Evolutionary conservation across 257 asterid species (phyloP).

Genomic region (Solanum sitiens): DNA sequence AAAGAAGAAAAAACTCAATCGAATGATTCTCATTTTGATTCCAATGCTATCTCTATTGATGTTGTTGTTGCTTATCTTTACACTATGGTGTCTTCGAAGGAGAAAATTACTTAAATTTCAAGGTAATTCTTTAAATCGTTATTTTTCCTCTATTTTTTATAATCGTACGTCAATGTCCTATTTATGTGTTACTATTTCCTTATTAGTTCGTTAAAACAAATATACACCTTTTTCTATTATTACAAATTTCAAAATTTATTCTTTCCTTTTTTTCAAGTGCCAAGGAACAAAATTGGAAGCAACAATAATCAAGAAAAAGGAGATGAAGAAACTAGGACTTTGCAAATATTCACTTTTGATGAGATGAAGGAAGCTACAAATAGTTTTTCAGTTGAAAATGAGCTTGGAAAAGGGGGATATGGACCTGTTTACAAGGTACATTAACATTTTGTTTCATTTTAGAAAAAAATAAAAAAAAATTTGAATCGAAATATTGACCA

Average conservation of each 20-base stretch:
- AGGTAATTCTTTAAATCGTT: neutral
- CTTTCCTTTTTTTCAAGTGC: neutral
- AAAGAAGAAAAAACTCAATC: neutral
- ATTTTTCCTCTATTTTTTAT: neutral
- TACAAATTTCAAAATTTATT: neutral
- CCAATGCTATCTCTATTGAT: neutral
- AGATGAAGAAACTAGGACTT: neutral
- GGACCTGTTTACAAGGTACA: conserved; percentile 19
- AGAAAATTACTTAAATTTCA: neutral
- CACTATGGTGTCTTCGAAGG: neutral
- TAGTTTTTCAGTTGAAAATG: conserved; percentile 10
- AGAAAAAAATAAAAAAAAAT: neutral
- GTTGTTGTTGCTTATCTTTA: neutral
- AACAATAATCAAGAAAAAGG: neutral
- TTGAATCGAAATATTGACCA: neutral
- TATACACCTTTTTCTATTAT: neutral
- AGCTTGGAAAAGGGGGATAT: conserved; percentile 17
- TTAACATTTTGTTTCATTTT: neutral
- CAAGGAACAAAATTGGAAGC: neutral
- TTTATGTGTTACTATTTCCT: neutral
- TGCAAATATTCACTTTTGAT: neutral
- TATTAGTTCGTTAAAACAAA: neutral
- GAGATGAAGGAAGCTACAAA: conserved; percentile 10
- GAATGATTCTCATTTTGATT: neutral
- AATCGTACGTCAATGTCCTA: neutral